These are phyloP conservation scores for Kingdonia uniflora DNA, from an alignment of 164 flowering plant species.

Conservation along the genomic window DNA sequence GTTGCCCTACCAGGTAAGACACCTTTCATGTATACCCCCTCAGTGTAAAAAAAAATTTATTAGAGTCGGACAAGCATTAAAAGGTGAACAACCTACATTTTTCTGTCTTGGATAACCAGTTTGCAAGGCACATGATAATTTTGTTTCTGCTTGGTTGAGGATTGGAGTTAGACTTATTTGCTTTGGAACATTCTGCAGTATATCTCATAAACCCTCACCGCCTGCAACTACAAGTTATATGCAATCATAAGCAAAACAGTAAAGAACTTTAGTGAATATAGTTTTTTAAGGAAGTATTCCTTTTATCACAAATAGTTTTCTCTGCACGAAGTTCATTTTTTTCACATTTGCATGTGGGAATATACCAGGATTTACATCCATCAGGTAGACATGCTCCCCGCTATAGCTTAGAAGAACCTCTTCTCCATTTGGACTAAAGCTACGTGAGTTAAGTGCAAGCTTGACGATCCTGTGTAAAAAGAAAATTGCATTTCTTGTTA, in stretches of 20 bases:
- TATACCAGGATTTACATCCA: conserved; percentile 73
- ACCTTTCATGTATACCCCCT: too few species aligned
- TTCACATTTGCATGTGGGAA: conserved; percentile 10
- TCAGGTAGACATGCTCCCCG: conserved; percentile 86
- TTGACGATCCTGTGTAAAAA: conserved; percentile 47
- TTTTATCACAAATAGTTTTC: too few species aligned
- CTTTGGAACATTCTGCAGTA: conserved; percentile 48
- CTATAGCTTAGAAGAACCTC: conserved; percentile 90
- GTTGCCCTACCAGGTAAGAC: too few species aligned
- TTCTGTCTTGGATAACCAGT: too few species aligned
- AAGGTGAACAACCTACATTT: too few species aligned
- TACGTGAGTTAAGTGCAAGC: conserved; percentile 86
- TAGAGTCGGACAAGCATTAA: too few species aligned
- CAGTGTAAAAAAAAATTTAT: too few species aligned
- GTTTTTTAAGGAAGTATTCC: too few species aligned
- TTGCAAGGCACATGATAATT: too few species aligned
- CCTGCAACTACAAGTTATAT: conserved; percentile 23
- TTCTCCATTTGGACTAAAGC: conserved; percentile 84
- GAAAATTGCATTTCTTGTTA: neutral
- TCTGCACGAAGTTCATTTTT: too few species aligned
- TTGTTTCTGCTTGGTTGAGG: conserved; percentile 23
- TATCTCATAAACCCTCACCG: conserved; percentile 38
- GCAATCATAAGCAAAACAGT: too few species aligned
- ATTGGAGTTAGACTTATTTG: conserved; percentile 33
- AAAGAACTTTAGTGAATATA: too few species aligned